These are phyloP conservation scores for Candida anglica DNA, from an alignment of 805 yeast species.

Conservation along the genomic window DNA sequence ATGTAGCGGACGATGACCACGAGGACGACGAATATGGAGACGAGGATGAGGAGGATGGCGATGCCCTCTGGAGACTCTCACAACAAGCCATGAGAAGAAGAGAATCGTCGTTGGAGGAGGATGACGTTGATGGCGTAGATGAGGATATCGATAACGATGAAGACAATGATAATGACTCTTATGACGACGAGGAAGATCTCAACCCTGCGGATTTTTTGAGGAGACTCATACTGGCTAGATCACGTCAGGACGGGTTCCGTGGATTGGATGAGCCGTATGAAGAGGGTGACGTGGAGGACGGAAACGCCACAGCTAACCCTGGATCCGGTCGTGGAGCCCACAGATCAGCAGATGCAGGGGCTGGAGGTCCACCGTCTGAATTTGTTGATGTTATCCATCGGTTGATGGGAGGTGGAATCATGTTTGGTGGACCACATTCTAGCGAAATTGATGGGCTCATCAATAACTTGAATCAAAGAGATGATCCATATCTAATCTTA, in stretches of 20 bases:
- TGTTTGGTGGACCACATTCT: constrained; percentile 11
- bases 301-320: neutral
- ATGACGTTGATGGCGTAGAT: constrained; percentile 15
- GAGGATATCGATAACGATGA: constrained; percentile 14
- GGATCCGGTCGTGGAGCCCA: constrained; percentile 10
- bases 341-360: constrained; percentile 9
- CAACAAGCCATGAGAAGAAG: constrained; percentile 26
- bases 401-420: constrained; percentile 25
- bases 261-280: no score
- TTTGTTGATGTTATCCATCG: constrained; percentile 32
- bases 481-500: constrained; percentile 57
- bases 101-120: constrained; percentile 14
- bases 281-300: constrained; percentile 9
- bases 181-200: constrained; percentile 12
- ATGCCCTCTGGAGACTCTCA: constrained; percentile 34
- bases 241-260: constrained; percentile 6
- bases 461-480: constrained; percentile 37
- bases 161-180: constrained; percentile 17
- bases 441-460: constrained; percentile 32
- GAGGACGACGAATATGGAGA: constrained; percentile 2
- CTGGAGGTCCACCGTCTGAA: constrained; percentile 10
- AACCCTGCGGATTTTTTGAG: constrained; percentile 16
- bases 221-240: constrained; percentile 13
- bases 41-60: constrained; percentile 14
- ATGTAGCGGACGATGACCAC: constrained; percentile 7